These are phyloP conservation scores for Aspergillus kassunensis DNA, from an alignment of 495 filamentous ascomycete genomes.

Conservation along the genomic window DNA sequence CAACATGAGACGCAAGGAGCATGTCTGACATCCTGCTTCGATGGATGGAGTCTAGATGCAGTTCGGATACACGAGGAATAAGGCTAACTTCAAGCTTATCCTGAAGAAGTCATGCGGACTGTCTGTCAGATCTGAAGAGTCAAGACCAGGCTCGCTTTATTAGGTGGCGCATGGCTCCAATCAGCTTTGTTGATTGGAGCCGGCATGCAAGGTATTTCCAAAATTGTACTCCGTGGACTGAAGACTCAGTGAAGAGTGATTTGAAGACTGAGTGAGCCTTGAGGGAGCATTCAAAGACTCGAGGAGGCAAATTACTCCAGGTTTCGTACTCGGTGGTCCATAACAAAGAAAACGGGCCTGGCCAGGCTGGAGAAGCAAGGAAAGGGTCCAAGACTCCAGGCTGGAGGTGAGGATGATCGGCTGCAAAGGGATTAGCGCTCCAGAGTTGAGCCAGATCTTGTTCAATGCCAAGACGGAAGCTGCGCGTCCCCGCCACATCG, in stretches of 20 bases:
- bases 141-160: too few relatives aligned
- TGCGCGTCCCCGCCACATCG: slow-evolving; percentile 43
- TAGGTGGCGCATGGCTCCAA: too few relatives aligned
- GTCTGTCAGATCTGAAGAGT: neutral
- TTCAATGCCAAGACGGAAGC: slow-evolving; percentile 41
- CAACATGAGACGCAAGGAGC: neutral
- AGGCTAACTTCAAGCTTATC: neutral
- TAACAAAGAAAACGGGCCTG: neutral
- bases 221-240: too few relatives aligned
- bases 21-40: neutral
- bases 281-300: too few relatives aligned
- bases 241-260: too few relatives aligned
- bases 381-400: slow-evolving; percentile 14
- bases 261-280: too few relatives aligned
- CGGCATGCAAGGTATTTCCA: too few relatives aligned
- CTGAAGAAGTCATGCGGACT: neutral
- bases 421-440: slow-evolving; percentile 21
- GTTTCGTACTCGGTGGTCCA: too few relatives aligned
- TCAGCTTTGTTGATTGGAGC: too few relatives aligned
- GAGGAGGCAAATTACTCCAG: too few relatives aligned
- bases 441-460: slow-evolving; percentile 41
- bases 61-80: neutral
- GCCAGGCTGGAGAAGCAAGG: neutral
- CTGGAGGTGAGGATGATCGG: too few relatives aligned
- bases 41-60: neutral